Base-by-base conservation (phyloP, 805 yeast genomes). In the Candida krabiensis region DNA sequence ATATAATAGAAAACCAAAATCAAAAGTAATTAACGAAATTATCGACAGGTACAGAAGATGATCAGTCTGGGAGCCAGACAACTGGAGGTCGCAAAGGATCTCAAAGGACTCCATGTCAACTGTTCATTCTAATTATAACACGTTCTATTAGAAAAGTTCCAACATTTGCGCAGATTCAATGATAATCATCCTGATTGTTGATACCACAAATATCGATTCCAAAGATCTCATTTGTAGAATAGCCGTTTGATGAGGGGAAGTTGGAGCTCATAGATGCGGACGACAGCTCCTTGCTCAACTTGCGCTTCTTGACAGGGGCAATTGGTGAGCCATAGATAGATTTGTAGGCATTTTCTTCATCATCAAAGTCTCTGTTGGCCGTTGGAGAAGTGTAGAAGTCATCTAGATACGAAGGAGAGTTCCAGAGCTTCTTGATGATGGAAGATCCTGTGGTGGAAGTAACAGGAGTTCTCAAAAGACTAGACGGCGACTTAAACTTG, bases 371-470 rank as follows among this genome's bases (percentile, higher is more conserved):
- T 18, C 43, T 40, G 28, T 40, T 40, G 5, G 49, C 46, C 21
- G 46, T 60, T 37, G 78, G 77, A 16, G 83, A 76, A 28, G 79
- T 73, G 49, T 80, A 78, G 53, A 81, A 81, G 49, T 81, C 87
- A 42, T 81, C 86, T 40, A 80, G 63, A 50, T 77, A 79, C 2
- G 80, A 71, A 11, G 86, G 86, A 15, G 85, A 78, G 50, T 77
- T 73, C 83, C 86, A 79, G 30, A 77, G 62, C 50, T 71, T 77
- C 46, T 70, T 71, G 55, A 71, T 60, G 14, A 71, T 64, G 7
- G 78, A 67, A 1, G 57, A 47, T 4, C 45, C 40, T 8, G 43
- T 40, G n/a, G n/a, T n/a, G n/a, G n/a, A n/a, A n/a, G 49, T 37
- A 6, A 49, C 34, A 3, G 60, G 54, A 5, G 57, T 50, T 8